Evolutionary conservation across 768 basidiomycete genomes (phyloP), one percentile per base, ranked within the genome.

Genomic region (Amanita subjunquillea): DNA sequence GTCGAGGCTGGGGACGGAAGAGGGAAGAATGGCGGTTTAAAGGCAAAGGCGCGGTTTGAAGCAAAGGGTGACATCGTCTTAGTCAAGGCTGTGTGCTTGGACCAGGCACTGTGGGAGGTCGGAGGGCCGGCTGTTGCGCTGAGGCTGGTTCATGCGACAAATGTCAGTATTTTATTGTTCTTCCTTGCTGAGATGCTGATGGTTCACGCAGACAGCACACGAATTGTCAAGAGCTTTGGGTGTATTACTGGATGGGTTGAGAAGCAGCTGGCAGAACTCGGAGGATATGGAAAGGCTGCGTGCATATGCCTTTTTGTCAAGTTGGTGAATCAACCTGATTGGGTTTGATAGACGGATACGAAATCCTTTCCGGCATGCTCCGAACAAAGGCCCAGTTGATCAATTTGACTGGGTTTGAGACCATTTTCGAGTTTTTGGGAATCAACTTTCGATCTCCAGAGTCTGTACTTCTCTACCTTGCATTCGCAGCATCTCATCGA

Each of bases 251-350:
- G 91, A 94, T 58, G 80, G 86, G 2, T 64, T 96, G 42, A 80
- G 80, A 57, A 84, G 87, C 58, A 88, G 81, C 59, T 97, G 94
- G 94, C 80, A 89, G 60, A 91, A 91, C 60, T 93, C 89, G 34
- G 93, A 94, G 62, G 94, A 96, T 58, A 91, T 94, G 85, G 93
- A 95, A 62, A 74, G 85, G 32, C 68, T 92, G 50, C 81, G 91
- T 92, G 59, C 60, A 38, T 48, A 13, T 29, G 3, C n/a, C 38
- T 42, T 39, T 13, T 9, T 29, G n/a, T 15, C 30, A 5, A 45
- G 4, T 36, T 39, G 42, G 2, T 37, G 10, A 8, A 36, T 17
- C 48, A 4, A n/a, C n/a, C 47, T 54, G 22, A 45, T 49, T 45
- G 7, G 56, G n/a, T 22, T 23, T 17, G 23, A 13, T 53, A 92